Evolutionary conservation across 306 rosid genomes (phyloP).

Genomic region (Lotus japonicus): DNA sequence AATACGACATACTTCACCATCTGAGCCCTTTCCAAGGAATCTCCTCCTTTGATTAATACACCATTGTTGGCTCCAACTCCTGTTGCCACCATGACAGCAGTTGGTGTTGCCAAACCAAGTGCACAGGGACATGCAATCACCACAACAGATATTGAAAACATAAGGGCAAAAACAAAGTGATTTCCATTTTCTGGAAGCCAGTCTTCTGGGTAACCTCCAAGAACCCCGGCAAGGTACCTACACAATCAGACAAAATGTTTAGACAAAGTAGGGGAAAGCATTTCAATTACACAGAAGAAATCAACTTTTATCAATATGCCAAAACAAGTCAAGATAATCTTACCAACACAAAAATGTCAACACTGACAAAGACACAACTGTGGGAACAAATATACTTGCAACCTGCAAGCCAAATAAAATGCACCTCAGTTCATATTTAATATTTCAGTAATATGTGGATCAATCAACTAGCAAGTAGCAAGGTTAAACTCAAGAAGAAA

Average conservation of each 20-base stretch:
- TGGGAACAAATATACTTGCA: conserved; percentile 93
- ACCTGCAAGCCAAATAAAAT: conserved; percentile 57
- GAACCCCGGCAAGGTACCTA: conserved; percentile 77
- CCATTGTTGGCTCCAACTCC: conserved; percentile 99
- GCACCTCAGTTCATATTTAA: conserved; percentile 15
- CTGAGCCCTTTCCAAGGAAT: conserved; percentile 94
- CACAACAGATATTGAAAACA: conserved; percentile 94
- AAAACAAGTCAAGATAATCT: conserved; percentile 26
- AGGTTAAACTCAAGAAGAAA: neutral
- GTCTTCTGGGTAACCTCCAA: conserved; percentile 75
- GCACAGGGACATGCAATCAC: conserved; percentile 99
- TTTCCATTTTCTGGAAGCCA: conserved; percentile 94
- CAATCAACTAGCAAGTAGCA: neutral
- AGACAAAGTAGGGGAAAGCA: neutral
- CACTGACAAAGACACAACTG: conserved; percentile 67
- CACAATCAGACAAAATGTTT: neutral
- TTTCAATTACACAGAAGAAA: conserved; percentile 5
- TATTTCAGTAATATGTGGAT: neutral
- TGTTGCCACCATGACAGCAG: conserved; percentile 99
- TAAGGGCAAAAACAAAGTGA: conserved; percentile 91
- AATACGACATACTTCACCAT: conserved; percentile 80
- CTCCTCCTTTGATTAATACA: conserved; percentile 96
- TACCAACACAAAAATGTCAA: conserved; percentile 82
- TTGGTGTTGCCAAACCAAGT: conserved; percentile 98
- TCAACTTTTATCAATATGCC: neutral